phyloP scores from a whole-genome alignment of 371 early-diverging fungal genomes.

The Mucor mucedo region DNA sequence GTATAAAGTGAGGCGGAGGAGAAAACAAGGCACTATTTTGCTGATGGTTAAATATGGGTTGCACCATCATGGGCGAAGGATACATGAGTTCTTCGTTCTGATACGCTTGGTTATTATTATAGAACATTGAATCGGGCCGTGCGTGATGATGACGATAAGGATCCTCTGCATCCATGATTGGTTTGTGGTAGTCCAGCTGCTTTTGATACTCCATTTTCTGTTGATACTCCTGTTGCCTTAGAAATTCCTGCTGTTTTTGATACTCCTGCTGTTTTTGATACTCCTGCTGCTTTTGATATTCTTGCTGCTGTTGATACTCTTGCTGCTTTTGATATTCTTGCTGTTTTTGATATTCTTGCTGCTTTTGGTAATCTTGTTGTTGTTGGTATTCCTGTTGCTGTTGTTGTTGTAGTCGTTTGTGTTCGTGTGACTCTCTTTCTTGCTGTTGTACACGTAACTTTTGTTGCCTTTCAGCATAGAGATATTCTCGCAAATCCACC shows the following conservation, averaged over 20 bases:
- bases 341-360: neutral
- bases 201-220: neutral
- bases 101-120: neutral
- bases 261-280: neutral
- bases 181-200: neutral
- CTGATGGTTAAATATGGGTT: neutral
- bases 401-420: neutral
- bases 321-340: slow-evolving; percentile 1
- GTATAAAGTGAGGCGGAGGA: slow-evolving; percentile 6
- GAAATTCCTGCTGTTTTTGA: neutral
- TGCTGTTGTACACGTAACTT: slow-evolving; percentile 14
- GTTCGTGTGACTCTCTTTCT: slow-evolving; percentile 6
- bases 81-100: slow-evolving; percentile 6
- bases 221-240: neutral
- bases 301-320: neutral
- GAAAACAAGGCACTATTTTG: slow-evolving; percentile 15
- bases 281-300: neutral
- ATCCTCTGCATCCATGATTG: neutral
- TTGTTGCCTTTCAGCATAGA: slow-evolving; percentile 31
- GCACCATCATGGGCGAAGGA: slow-evolving; percentile 15
- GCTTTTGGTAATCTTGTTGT: neutral
- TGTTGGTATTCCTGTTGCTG: neutral
- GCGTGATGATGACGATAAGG: neutral
- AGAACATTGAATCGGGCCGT: slow-evolving; percentile 14
- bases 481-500: slow-evolving; percentile 23